Evolutionary conservation across 2,329 filamentous ascomycete species (phyloP).

Genomic region (Epichloe sp.): DNA sequence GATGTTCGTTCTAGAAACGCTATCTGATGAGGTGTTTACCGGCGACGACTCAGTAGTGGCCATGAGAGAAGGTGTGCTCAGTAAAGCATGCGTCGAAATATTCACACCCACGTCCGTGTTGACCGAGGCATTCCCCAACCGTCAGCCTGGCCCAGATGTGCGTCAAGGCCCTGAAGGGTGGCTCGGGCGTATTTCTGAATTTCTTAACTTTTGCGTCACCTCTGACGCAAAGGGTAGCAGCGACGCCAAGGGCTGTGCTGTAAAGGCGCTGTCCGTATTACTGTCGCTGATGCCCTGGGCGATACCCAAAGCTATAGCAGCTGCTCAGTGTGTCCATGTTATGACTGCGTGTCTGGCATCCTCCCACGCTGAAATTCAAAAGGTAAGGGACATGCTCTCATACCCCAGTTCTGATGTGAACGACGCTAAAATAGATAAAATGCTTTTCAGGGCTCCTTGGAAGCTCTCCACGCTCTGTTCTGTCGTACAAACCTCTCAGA

Average conservation of each 20-base stretch:
- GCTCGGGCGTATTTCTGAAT: conserved; percentile 62
- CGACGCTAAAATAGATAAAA: neutral
- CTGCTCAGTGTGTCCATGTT: conserved; percentile 54
- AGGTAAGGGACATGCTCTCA: conserved; percentile 31
- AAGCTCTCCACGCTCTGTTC: conserved; percentile 75
- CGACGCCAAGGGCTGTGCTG: conserved; percentile 54
- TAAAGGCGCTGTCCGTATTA: conserved; percentile 66
- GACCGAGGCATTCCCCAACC: conserved; percentile 59
- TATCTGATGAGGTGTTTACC: conserved; percentile 90
- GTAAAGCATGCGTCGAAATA: conserved; percentile 83
- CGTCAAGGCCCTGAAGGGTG: conserved; percentile 76
- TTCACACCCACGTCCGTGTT: conserved; percentile 72
- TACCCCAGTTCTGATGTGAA: neutral
- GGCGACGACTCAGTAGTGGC: conserved; percentile 79
- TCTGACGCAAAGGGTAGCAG: conserved; percentile 51
- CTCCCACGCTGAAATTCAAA: conserved; percentile 58
- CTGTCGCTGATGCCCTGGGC: conserved; percentile 77
- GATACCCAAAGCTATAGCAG: conserved; percentile 66
- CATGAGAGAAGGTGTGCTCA: conserved; percentile 69
- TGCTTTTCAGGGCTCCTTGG: conserved; percentile 52
- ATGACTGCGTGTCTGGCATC: conserved; percentile 61
- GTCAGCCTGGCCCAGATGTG: conserved; percentile 54
- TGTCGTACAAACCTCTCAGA: conserved; percentile 60
- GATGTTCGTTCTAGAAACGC: conserved; percentile 73
- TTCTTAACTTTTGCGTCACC: conserved; percentile 61